These are phyloP conservation scores for Thuja plicata DNA, from an alignment of 83 land plant genomes.

Conservation along the genomic window DNA sequence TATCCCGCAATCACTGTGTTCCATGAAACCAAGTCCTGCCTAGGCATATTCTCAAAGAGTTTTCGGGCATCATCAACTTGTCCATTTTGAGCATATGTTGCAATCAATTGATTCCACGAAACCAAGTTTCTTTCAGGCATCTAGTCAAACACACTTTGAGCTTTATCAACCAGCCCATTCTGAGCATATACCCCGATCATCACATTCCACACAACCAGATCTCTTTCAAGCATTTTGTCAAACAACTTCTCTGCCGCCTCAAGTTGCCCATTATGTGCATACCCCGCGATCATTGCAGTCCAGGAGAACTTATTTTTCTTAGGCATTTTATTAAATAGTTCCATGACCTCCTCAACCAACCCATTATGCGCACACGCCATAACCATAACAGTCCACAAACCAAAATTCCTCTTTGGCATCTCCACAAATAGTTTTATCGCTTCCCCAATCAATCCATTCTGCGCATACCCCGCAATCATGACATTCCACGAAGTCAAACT, in stretches of 20 bases:
- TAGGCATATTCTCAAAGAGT: constrained; percentile 37
- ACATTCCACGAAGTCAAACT: constrained; percentile 29
- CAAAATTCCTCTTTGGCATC: constrained; percentile 22
- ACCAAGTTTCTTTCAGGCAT: constrained; percentile 22
- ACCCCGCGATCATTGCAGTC: constrained; percentile 40
- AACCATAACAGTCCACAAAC: constrained; percentile 38
- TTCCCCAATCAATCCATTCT: constrained; percentile 21
- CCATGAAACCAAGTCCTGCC: constrained; percentile 22
- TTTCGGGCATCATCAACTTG: constrained; percentile 20
- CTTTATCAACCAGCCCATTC: constrained; percentile 31
- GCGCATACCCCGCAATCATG: constrained; percentile 29
- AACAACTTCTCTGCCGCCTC: constrained; percentile 38
- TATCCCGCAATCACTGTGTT: constrained; percentile 46
- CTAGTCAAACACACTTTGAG: constrained; percentile 25
- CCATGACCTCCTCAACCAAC: constrained; percentile 22
- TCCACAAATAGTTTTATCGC: constrained; percentile 31
- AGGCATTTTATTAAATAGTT: constrained; percentile 36
- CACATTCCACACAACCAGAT: constrained; percentile 28
- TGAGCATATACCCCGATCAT: constrained; percentile 26
- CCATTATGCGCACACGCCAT: constrained; percentile 43
- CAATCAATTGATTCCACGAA: constrained; percentile 40
- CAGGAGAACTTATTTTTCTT: constrained; percentile 23
- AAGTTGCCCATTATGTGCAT: constrained; percentile 30
- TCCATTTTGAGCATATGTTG: constrained; percentile 38
- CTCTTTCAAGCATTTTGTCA: constrained; percentile 16